These are phyloP conservation scores for Coemansia biformis DNA, from an alignment of 192 early-diverging fungal species.

Conservation along the genomic window DNA sequence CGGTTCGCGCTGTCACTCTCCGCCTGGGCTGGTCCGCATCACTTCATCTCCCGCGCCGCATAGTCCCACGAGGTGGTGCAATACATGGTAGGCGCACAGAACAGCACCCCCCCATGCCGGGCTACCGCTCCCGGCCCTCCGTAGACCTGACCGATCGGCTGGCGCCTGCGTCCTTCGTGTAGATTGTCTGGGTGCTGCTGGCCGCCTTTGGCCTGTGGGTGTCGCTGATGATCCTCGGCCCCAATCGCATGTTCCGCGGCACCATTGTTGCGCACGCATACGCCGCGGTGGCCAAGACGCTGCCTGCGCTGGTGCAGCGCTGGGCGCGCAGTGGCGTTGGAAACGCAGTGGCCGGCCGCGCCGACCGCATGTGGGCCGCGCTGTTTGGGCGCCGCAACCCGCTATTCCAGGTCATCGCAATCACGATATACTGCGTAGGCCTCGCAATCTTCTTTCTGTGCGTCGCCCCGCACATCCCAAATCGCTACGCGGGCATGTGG, in stretches of 20 bases:
- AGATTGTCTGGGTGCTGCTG: slow-evolving; percentile 9
- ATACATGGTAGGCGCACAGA: too few relatives aligned
- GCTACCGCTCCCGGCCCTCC: too few relatives aligned
- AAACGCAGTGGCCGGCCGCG: slow-evolving; percentile 9
- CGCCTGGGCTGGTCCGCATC: background rate
- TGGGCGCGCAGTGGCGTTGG: slow-evolving; percentile 10
- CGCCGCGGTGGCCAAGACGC: slow-evolving; percentile 9
- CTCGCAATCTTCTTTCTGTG: slow-evolving; percentile 28
- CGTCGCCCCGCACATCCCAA: slow-evolving; percentile 36
- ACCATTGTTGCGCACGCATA: slow-evolving; percentile 32
- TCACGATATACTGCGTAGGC: slow-evolving; percentile 31
- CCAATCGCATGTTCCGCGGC: slow-evolving; percentile 42
- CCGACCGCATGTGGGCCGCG: slow-evolving; percentile 16
- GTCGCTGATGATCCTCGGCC: slow-evolving; percentile 40
- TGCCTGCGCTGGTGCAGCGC: slow-evolving; percentile 14
- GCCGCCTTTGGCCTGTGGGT: slow-evolving; percentile 25
- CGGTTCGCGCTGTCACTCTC: too few relatives aligned
- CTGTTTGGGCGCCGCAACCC: slow-evolving; percentile 42
- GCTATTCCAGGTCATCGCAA: slow-evolving; percentile 32
- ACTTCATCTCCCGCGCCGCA: too few relatives aligned
- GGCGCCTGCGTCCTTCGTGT: too few relatives aligned
- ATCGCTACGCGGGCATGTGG: slow-evolving; percentile 35
- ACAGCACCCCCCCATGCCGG: too few relatives aligned
- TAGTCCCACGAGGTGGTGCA: too few relatives aligned
- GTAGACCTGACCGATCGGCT: too few relatives aligned